Percentiles rank a stretch among this genome's conserved stretches.
These are phyloP conservation scores for Cocos nucifera DNA, from an alignment of 176 grass and related monocot genomes.

Conservation along the genomic window DNA sequence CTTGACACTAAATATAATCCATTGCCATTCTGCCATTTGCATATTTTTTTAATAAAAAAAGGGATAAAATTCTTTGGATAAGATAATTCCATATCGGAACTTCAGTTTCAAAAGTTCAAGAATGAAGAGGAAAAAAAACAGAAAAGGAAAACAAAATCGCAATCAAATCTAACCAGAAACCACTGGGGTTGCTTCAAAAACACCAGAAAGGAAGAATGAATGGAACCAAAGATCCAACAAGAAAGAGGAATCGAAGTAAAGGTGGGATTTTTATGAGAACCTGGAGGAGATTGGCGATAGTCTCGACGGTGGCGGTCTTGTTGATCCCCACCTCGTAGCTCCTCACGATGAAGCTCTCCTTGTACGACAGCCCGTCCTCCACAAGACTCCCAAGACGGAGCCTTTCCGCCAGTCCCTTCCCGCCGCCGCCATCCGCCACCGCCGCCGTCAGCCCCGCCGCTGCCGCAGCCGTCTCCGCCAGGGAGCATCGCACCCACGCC, in stretches of 20 bases:
- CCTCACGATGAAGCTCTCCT: conserved; percentile 84
- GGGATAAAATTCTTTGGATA: too few species aligned
- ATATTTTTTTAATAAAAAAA: too few species aligned
- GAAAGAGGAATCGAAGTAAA: neutral
- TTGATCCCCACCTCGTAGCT: conserved; percentile 95
- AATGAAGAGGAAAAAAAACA: neutral
- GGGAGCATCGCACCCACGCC: neutral
- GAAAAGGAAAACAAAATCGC: conserved; percentile 12
- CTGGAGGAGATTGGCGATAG: conserved; percentile 89
- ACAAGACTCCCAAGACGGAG: conserved; percentile 72
- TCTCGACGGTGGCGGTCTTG: conserved; percentile 93
- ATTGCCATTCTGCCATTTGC: too few species aligned
- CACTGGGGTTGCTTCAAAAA: too few species aligned
- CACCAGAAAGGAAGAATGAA: too few species aligned
- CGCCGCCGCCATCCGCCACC: neutral
- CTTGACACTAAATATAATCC: too few species aligned
- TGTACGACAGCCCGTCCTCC: conserved; percentile 75
- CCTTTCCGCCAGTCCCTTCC: conserved; percentile 51
- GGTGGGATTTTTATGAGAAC: conserved; percentile 23
- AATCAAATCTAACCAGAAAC: neutral
- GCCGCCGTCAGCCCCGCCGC: neutral
- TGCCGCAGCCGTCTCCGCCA: conserved; percentile 3
- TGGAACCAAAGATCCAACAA: too few species aligned
- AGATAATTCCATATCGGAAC: too few species aligned
- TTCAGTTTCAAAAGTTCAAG: neutral